Conservation (phyloP, 2,329 filamentous ascomycete species). For the Coniochaeta sp. region DNA sequence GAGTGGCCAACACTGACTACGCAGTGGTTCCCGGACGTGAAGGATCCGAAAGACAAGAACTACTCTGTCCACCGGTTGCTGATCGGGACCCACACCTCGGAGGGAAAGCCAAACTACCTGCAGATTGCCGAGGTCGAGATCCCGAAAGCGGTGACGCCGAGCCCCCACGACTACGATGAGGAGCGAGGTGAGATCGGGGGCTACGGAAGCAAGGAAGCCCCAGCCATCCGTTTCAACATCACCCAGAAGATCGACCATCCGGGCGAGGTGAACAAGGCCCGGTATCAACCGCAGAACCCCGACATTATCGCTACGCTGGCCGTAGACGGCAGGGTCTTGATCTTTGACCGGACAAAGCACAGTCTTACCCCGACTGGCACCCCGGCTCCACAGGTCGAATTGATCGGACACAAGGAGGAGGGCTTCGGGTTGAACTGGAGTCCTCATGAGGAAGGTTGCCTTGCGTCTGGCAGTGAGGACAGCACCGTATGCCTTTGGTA, state of each 20-base stretch:
- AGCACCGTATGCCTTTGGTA: slow-evolving; percentile 87
- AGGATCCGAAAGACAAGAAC: slow-evolving; percentile 79
- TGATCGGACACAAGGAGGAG: slow-evolving; percentile 78
- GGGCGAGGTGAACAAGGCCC: slow-evolving; percentile 95
- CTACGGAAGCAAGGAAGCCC: slow-evolving; percentile 67
- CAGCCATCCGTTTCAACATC: slow-evolving; percentile 79
- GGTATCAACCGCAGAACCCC: slow-evolving; percentile 95
- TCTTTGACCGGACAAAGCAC: slow-evolving; percentile 96
- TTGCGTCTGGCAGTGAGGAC: slow-evolving; percentile 89
- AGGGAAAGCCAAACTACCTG: slow-evolving; percentile 78
- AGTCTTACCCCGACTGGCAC: slow-evolving; percentile 66
- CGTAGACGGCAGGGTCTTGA: slow-evolving; percentile 77
- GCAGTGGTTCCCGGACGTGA: slow-evolving; percentile 96
- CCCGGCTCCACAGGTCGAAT: slow-evolving; percentile 74
- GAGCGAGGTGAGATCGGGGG: slow-evolving; percentile 89
- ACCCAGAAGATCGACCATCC: slow-evolving; percentile 95
- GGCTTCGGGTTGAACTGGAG: slow-evolving; percentile 94
- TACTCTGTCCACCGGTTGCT: slow-evolving; percentile 83
- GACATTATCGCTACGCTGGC: slow-evolving; percentile 94
- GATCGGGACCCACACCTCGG: slow-evolving; percentile 90
- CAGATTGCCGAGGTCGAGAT: slow-evolving; percentile 94
- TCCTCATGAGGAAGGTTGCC: slow-evolving; percentile 70
- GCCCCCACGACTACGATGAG: slow-evolving; percentile 82
- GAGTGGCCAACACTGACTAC: slow-evolving; percentile 97
- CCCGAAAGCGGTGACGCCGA: slow-evolving; percentile 68